Percentiles rank a stretch among this genome's conserved stretches.
These are phyloP conservation scores for Tylopilus sp. DNA, from an alignment of 1,284 basidiomycete genomes.

Conservation along the genomic window DNA sequence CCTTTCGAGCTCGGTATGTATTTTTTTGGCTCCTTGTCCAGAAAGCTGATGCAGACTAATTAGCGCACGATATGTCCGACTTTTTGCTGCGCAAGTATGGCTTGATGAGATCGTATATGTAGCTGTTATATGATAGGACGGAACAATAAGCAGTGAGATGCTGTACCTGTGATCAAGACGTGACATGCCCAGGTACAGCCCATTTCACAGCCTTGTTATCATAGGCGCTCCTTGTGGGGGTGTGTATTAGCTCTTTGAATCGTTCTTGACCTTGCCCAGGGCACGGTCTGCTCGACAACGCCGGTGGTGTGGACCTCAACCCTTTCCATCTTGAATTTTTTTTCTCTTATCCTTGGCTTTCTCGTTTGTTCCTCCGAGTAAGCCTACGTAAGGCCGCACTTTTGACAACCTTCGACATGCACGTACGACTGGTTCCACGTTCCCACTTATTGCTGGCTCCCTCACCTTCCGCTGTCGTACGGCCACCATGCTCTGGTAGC, in stretches of 20 bases:
- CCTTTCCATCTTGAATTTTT: conserved; percentile 4
- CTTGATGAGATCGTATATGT: conserved; percentile 7
- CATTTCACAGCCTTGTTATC: conserved; percentile 4
- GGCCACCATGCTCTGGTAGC: conserved; percentile 8
- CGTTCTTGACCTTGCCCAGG: conserved; percentile 3
- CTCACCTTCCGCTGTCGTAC: background rate
- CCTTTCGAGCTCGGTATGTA: conserved; percentile 40
- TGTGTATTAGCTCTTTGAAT: background rate
- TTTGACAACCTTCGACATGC: conserved; percentile 18
- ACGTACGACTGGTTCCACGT: background rate
- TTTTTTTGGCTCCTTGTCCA: background rate
- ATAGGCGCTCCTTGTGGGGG: background rate
- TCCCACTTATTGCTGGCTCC: background rate
- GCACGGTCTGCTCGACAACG: conserved; percentile 7
- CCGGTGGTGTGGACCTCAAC: conserved; percentile 1
- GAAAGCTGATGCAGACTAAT: background rate
- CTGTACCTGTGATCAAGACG: too few relatives aligned
- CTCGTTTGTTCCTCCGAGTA: background rate
- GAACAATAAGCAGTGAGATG: background rate
- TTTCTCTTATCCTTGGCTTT: background rate
- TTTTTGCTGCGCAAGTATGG: conserved; percentile 21
- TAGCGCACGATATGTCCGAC: conserved; percentile 26
- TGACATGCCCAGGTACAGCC: too few relatives aligned
- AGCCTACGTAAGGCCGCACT: background rate
- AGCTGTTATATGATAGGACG: background rate